Conservation (phyloP, 2,329 filamentous ascomycete species). For the Fulvia fulva region DNA sequence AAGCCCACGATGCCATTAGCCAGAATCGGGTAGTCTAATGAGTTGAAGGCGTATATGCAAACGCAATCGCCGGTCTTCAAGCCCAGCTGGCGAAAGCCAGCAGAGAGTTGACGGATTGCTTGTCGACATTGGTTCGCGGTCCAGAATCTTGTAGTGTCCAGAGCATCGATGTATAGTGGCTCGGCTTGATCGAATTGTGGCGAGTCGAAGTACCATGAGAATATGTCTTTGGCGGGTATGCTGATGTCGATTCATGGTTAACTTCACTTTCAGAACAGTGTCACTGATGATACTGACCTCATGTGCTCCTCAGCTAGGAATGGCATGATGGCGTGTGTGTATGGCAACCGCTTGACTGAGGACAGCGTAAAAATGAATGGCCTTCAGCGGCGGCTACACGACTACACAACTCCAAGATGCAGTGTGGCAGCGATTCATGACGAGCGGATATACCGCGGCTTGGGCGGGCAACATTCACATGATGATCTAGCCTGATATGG, state of each 20-base stretch:
- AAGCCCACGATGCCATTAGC: conserved; percentile 26
- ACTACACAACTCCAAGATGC: too few species aligned
- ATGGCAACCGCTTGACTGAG: neutral
- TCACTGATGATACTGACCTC: conserved; percentile 9
- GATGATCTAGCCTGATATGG: neutral
- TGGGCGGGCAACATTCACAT: neutral
- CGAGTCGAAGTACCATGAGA: conserved; percentile 52
- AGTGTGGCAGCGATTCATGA: neutral
- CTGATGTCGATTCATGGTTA: neutral
- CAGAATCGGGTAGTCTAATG: conserved; percentile 31
- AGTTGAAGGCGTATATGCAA: conserved; percentile 47
- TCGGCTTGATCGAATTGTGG: conserved; percentile 45
- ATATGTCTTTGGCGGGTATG: conserved; percentile 47
- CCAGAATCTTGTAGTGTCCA: conserved; percentile 33
- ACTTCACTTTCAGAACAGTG: neutral
- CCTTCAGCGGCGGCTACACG: neutral
- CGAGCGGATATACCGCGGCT: neutral
- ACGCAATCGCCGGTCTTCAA: conserved; percentile 49
- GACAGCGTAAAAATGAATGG: neutral
- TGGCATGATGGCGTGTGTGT: conserved; percentile 1
- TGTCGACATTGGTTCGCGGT: conserved; percentile 43
- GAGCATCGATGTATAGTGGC: conserved; percentile 49
- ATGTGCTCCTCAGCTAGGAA: conserved; percentile 20
- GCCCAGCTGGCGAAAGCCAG: conserved; percentile 47
- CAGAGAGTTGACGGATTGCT: conserved; percentile 46